These are phyloP conservation scores for Collybiopsis luxurians DNA, from an alignment of 768 basidiomycete species.

Conservation along the genomic window DNA sequence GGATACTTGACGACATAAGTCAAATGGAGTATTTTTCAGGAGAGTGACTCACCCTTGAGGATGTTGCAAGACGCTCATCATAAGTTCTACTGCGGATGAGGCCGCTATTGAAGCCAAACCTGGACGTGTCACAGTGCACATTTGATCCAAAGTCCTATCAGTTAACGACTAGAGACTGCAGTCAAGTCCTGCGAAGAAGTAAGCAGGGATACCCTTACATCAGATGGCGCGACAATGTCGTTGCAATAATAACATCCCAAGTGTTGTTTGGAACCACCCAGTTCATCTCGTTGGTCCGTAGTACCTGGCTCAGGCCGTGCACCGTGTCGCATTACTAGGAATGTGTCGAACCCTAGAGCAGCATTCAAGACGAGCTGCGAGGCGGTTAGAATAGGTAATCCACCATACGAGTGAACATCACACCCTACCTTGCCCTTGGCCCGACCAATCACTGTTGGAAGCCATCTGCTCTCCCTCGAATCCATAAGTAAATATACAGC, in stretches of 20 bases:
- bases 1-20: conserved; percentile 33
- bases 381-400: neutral
- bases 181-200: neutral
- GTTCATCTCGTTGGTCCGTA: conserved; percentile 22
- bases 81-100: conserved; percentile 88
- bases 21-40: neutral
- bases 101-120: conserved; percentile 92
- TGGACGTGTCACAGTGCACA: conserved; percentile 98
- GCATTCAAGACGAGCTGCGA: conserved; percentile 87
- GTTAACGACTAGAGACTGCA: conserved; percentile 42
- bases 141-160: conserved; percentile 94
- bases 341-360: conserved; percentile 94
- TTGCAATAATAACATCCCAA: conserved; percentile 99
- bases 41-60: conserved; percentile 64
- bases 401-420: neutral
- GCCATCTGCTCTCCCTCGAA: conserved; percentile 95
- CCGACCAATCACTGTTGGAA: conserved; percentile 86
- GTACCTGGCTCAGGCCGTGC: conserved; percentile 41
- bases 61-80: conserved; percentile 87
- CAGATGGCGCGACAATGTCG: conserved; percentile 93
- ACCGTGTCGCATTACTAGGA: conserved; percentile 96
- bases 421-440: conserved; percentile 74
- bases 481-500: conserved; percentile 95
- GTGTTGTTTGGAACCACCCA: conserved; percentile 20
- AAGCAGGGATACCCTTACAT: conserved; percentile 50